Evolutionary conservation across 2,329 filamentous ascomycete species (phyloP), one percentile per base, ranked within the genome.

Genomic region (Chrysoporthe puriensis): DNA sequence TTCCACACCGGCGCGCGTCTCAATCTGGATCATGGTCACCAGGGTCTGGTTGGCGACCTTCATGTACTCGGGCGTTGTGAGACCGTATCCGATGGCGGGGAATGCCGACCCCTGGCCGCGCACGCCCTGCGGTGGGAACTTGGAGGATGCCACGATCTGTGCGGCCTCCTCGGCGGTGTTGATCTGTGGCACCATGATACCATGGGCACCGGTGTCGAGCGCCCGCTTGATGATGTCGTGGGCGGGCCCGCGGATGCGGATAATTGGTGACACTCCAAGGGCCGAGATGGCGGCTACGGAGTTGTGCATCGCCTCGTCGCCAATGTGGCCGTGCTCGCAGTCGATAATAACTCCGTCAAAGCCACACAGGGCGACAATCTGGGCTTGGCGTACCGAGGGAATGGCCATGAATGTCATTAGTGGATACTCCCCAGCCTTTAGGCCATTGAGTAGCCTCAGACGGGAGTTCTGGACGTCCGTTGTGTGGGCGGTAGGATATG

Each of bases 91-190:
- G 72, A 84, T 83, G 44, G 80, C 78, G 54, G 82, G 81, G 69
- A 85, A 81, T 42, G 83, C 82, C 9, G 82, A 85, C 44, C 83
- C 84, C 65, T 83, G 83, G 43, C 84, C 84, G 66, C 84, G 81
- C 36, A 78, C 75, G 52, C 84, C 84, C 66, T 77, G 74, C 2
- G 83, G 84, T 1, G 84, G 84, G 64, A 85, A 86, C 70, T 85
- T 86, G 71, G 82, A 79, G 11, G 80, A 79, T 70, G 78, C 76
- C 9, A 86, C 83, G 16, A 85, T 77, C 60, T 80, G 75, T 63
- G 73, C 76, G 34, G 81, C 82, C 69, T 84, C 80, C 11, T 84
- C 79, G 4, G 78, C 80, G 6, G 77, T 84, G 71, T 80, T 80
- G 68, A 82, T 77, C 59, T 79, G 77, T 2, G 75, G 75, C n/a